Percentiles rank a stretch among this genome's conserved stretches.
Conservation (phyloP, 495 filamentous ascomycete species). For the Aspergillus haitiensis region DNA sequence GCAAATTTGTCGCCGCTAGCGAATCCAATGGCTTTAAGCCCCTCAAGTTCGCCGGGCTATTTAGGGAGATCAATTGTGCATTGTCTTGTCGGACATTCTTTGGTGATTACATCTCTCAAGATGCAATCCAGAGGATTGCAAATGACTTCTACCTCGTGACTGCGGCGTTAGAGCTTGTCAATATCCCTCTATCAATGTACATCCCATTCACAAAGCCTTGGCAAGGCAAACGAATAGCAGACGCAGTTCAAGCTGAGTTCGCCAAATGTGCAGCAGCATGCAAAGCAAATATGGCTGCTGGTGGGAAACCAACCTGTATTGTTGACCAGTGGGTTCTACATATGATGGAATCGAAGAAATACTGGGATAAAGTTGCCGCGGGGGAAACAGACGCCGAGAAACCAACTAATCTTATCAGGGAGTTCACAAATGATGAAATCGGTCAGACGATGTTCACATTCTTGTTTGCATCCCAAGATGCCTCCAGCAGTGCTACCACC, state of each 20-base stretch:
- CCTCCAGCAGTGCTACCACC: slow-evolving; percentile 83
- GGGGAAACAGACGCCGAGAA: slow-evolving; percentile 69
- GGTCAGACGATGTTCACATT: slow-evolving; percentile 91
- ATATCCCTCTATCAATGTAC: slow-evolving; percentile 80
- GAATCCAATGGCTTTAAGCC: slow-evolving; percentile 60
- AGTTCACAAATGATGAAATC: slow-evolving; percentile 88
- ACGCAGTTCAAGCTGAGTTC: slow-evolving; percentile 83
- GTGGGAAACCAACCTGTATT: slow-evolving; percentile 78
- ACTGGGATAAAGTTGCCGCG: slow-evolving; percentile 62
- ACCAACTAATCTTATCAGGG: slow-evolving; percentile 72
- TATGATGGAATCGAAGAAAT: slow-evolving; percentile 77
- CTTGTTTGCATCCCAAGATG: slow-evolving; percentile 94
- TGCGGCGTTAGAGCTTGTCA: slow-evolving; percentile 89
- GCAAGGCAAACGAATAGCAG: slow-evolving; percentile 85
- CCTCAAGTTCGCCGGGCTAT: slow-evolving; percentile 75
- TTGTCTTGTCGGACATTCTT: slow-evolving; percentile 69
- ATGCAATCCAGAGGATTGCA: slow-evolving; percentile 84
- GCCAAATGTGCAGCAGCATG: slow-evolving; percentile 81
- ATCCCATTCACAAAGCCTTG: slow-evolving; percentile 92
- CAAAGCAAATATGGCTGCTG: slow-evolving; percentile 81
- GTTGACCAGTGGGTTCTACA: slow-evolving; percentile 84
- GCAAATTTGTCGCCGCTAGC: slow-evolving; percentile 67
- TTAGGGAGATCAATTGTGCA: slow-evolving; percentile 91
- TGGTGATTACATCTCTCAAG: slow-evolving; percentile 43
- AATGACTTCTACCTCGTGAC: slow-evolving; percentile 94